Evolutionary conservation across 805 yeast genomes (phyloP).

Genomic region (Candida michaelii): DNA sequence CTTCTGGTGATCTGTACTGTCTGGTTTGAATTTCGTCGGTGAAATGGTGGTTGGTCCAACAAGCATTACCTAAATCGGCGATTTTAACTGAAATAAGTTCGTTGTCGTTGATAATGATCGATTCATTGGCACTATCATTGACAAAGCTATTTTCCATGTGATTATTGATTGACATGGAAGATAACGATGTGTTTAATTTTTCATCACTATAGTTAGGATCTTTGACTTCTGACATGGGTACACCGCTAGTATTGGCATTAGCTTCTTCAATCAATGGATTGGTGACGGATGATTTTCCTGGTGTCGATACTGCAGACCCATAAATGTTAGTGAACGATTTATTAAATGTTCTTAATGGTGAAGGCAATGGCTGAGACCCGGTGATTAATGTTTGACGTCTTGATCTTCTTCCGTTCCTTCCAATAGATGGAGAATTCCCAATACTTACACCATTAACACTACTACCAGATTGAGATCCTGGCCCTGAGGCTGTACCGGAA

Average conservation of each 20-base stretch:
- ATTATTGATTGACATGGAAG: slow-evolving; percentile 39
- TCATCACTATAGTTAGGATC: slow-evolving; percentile 11
- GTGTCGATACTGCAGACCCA: slow-evolving; percentile 40
- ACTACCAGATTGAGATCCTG: neutral
- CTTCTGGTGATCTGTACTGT: slow-evolving; percentile 67
- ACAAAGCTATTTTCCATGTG: slow-evolving; percentile 13
- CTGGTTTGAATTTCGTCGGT: slow-evolving; percentile 70
- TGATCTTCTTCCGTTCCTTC: slow-evolving; percentile 50
- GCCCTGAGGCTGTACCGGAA: slow-evolving; percentile 1
- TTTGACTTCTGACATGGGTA: slow-evolving; percentile 18
- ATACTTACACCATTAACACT: slow-evolving; percentile 2
- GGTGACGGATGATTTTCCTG: slow-evolving; percentile 23
- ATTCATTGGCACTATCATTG: slow-evolving; percentile 14
- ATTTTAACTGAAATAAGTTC: slow-evolving; percentile 66
- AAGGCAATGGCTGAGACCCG: slow-evolving; percentile 91
- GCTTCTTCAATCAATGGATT: slow-evolving; percentile 11
- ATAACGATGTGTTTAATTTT: slow-evolving; percentile 34
- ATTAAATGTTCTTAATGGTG: slow-evolving; percentile 68
- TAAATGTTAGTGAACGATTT: slow-evolving; percentile 39
- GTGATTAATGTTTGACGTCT: slow-evolving; percentile 79
- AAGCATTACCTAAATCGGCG: slow-evolving; percentile 72
- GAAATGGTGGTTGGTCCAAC: slow-evolving; percentile 62
- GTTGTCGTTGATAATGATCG: slow-evolving; percentile 33
- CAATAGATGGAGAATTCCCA: slow-evolving; percentile 35
- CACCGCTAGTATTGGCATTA: slow-evolving; percentile 14